These are phyloP conservation scores for Keqinozyma sinolaborantium DNA, from an alignment of 1,139 yeast species.

Conservation along the genomic window DNA sequence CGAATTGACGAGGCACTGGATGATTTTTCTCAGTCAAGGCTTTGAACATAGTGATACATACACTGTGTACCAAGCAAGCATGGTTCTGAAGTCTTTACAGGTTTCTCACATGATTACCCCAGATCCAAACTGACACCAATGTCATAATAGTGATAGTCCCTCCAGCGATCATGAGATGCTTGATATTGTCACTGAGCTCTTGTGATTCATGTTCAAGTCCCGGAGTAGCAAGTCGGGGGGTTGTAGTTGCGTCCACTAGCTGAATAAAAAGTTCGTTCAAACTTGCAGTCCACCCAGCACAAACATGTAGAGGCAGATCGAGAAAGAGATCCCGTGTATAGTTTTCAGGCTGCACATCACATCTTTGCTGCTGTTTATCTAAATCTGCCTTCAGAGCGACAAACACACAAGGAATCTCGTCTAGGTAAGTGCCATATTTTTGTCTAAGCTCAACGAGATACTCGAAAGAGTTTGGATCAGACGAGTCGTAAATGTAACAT, in stretches of 20 bases:
- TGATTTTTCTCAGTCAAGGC: too few species aligned
- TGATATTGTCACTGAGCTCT: conserved; percentile 41
- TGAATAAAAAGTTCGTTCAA: conserved; percentile 82
- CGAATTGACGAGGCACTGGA: too few species aligned
- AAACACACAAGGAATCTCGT: conserved; percentile 75
- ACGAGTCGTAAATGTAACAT: conserved; percentile 86
- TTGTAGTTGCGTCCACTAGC: conserved; percentile 82
- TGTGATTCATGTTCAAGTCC: conserved; percentile 71
- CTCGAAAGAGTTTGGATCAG: conserved; percentile 93
- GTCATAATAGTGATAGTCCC: conserved; percentile 66
- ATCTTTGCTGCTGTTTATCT: conserved; percentile 91
- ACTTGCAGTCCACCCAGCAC: conserved; percentile 86
- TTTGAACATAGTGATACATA: too few species aligned
- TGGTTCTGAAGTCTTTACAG: too few species aligned
- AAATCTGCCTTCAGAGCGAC: conserved; percentile 94
- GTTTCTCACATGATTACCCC: conserved; percentile 27
- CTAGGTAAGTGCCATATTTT: conserved; percentile 50
- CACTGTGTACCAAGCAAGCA: too few species aligned
- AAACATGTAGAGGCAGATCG: conserved; percentile 75
- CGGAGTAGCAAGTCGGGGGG: conserved; percentile 78
- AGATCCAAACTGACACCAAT: conserved; percentile 56
- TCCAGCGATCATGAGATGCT: conserved; percentile 54
- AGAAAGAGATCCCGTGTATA: conserved; percentile 65
- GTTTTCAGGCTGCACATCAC: conserved; percentile 82
- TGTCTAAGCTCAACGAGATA: conserved; percentile 67